Percentiles rank a stretch among this genome's conserved stretches.
These are phyloP conservation scores for Saccharomycopsis sp. DNA, from an alignment of 805 yeast genomes.

Conservation along the genomic window DNA sequence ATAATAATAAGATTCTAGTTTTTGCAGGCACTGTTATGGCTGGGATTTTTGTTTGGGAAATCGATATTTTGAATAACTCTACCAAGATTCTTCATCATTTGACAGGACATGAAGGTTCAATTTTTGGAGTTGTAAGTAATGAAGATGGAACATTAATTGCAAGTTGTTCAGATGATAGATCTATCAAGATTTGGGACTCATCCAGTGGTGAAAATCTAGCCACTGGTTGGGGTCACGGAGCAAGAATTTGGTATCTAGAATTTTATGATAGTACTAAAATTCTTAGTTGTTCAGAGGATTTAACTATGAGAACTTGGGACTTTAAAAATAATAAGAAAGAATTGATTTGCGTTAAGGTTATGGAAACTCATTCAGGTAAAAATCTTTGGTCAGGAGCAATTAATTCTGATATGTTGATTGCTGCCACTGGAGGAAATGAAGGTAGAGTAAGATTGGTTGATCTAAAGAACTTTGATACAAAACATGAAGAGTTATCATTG, in stretches of 20 bases:
- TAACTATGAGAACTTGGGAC: constrained; percentile 74
- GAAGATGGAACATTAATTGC: constrained; percentile 42
- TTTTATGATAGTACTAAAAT: constrained; percentile 34
- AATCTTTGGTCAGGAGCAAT: constrained; percentile 78
- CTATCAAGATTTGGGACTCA: constrained; percentile 68
- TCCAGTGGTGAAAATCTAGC: constrained; percentile 48
- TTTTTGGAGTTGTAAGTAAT: constrained; percentile 68
- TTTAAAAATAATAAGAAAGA: constrained; percentile 23
- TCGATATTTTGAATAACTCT: constrained; percentile 22
- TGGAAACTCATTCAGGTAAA: constrained; percentile 73
- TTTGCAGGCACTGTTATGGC: constrained; percentile 93
- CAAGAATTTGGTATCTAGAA: constrained; percentile 80
- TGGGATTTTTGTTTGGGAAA: constrained; percentile 75
- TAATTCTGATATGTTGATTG: constrained; percentile 32
- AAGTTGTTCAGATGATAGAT: constrained; percentile 91
- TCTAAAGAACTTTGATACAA: constrained; percentile 24
- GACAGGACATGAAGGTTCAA: constrained; percentile 78
- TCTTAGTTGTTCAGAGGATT: constrained; percentile 77
- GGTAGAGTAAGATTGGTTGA: constrained; percentile 67
- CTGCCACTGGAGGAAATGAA: constrained; percentile 91
- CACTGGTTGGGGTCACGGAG: constrained; percentile 94
- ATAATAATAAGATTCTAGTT: constrained; percentile 34
- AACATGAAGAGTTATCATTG: no score
- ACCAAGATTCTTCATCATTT: constrained; percentile 1
- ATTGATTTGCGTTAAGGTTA: constrained; percentile 35